Evolutionary conservation across 352 stramenopile species (phyloP), one percentile per base, ranked within the genome.

Genomic region (Phytophthora sp.): DNA sequence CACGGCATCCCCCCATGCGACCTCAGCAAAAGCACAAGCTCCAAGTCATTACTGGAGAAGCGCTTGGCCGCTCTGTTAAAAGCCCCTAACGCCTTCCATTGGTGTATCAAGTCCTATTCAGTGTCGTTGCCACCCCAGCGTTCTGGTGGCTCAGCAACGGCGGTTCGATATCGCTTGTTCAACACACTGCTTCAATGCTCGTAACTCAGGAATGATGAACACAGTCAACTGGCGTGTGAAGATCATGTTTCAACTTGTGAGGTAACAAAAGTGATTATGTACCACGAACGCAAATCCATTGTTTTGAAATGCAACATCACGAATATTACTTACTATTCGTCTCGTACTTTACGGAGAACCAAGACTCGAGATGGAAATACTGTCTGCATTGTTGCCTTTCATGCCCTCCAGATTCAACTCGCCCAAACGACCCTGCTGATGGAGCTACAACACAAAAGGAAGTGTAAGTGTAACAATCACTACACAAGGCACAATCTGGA

Each of bases 61-160:
- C 69, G 78, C 0, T 50, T 91, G 1, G 35, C n/a, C 7, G 72
- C 74, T 13, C 49, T 93, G 35, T 15, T 85, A 7, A 23, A 36
- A 7, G 47, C 47, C 2, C 27, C 49, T 0, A 44, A 75, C 7
- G 36, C 57, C 3, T 54, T 82, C 2, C 81, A 92, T 42, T 92
- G 79, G 51, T 93, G 85, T 16, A 72, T 93, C 50, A 93, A 93
- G 52, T 85, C 83, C 7, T 93, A 92, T 60, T 74, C 29, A 20
- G 74, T 60, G 39, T 64, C 49, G 12, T 73, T 54, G 26, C 74
- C 35, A 41, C 52, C 39, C 20, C 26, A 23, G 21, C 21, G 15
- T 12, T 41, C 50, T 53, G 18, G 15, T 57, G 49, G 36, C 11
- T 31, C 39, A 59, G 24, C 26, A n/a, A 62, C 39, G 20, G 79